Base-by-base conservation (phyloP, 768 basidiomycete genomes). In the Agaricus subrufescens region DNA sequence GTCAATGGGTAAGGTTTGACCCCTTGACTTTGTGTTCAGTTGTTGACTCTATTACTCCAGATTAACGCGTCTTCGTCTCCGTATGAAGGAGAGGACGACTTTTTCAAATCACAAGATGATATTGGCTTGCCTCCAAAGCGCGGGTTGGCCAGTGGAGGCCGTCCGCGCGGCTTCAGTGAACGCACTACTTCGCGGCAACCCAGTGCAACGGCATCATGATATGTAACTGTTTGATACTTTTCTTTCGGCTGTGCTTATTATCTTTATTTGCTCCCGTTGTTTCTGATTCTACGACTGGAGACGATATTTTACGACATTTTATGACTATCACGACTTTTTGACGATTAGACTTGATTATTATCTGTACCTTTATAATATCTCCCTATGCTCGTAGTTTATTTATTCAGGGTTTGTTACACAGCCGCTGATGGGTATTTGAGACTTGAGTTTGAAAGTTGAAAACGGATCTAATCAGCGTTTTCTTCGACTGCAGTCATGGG, bases 41-140 rank as follows among this genome's bases (percentile, higher is more conserved):
- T 14, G 7, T 30, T 55, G 15, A 54, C 27, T 39, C 8, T 23
- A 25, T 42, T 58, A 9, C 37, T 43, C 8, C 50, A 90, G 88
- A 90, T 90, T 68, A 90, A 90, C 66, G 85, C 87, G 14, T 78
- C 81, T 15, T 84, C 79, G n/a, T 87, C 86, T 2, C 88, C 88
- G 1, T 90, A 90, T 58, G 88, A 90, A 64, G 77, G 71, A 44
- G 86, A 87, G 59, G 87, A 89, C 62, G 85, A 89, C 60, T 89
- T 89, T 67, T 87, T 89, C 63, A 56, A 56, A 31, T 56, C 46
- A 6, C 54, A 48, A 19, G 54, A 49, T 56, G 54, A 56, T 29
- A 56, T 56, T 44, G 23, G 29, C 19, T 23, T 56, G 15, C 47
- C 29, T 19, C 47, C 47, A 7, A 48, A 26, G n/a, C 47, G 47